A percentile compares a stretch with the other conserved stretches of the same genome.
phyloP scores from a whole-genome alignment of 2,329 filamentous ascomycete species.

The Zasmidium angulare region DNA sequence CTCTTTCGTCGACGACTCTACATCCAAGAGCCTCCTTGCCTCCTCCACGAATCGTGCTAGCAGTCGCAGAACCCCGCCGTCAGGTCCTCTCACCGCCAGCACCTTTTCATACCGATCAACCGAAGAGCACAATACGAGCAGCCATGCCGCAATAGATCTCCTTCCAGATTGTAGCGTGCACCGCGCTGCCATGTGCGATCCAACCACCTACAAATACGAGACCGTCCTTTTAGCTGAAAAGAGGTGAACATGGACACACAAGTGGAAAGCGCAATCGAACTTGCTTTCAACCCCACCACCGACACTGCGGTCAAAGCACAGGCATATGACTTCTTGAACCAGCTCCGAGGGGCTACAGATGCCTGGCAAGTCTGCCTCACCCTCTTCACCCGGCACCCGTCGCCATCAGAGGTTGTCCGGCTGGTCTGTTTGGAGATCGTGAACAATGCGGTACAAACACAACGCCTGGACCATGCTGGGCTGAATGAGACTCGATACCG shows the following conservation, averaged over 20 bases:
- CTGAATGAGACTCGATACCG: conserved; percentile 76
- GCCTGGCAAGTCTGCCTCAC: conserved; percentile 87
- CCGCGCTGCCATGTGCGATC: conserved; percentile 17
- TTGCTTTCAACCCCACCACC: conserved; percentile 80
- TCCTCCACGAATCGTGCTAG: not conserved
- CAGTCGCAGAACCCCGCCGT: not conserved
- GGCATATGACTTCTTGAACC: conserved; percentile 76
- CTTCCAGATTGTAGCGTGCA: conserved; percentile 7
- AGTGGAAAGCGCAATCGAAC: conserved; percentile 94
- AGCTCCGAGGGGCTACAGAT: conserved; percentile 76
- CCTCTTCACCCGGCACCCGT: conserved; percentile 78
- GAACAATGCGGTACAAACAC: conserved; percentile 84
- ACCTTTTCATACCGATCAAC: not conserved
- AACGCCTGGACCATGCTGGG: conserved; percentile 70
- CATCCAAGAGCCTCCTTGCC: not conserved
- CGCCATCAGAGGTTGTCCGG: conserved; percentile 77
- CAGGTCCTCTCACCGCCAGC: conserved; percentile 9
- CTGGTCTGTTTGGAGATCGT: conserved; percentile 89
- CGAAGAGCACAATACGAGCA: not conserved
- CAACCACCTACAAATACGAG: conserved; percentile 5
- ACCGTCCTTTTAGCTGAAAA: not conserved
- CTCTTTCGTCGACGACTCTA: not conserved
- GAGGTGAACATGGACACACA: conserved; percentile 44
- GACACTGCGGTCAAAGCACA: conserved; percentile 74
- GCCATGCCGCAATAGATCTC: conserved; percentile 7